Conservation (phyloP, 2,329 filamentous ascomycete genomes). For the Aureobasidium zeae region DNA sequence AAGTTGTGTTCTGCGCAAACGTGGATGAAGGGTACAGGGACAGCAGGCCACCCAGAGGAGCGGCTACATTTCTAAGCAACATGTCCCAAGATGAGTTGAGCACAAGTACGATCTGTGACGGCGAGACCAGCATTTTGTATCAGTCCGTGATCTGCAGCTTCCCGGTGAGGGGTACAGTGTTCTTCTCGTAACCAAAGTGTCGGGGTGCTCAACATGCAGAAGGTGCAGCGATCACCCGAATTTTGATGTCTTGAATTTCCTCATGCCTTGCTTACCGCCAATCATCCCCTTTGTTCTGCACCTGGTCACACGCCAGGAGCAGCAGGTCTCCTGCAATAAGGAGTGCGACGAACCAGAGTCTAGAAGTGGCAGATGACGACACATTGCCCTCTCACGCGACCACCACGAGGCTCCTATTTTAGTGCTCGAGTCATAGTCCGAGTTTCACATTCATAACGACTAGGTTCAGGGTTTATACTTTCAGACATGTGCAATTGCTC, state of each 20-base stretch:
- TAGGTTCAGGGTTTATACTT: no score
- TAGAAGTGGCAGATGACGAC: neutral
- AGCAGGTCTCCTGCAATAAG: constrained; percentile 4
- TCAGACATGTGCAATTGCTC: no score
- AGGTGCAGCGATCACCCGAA: neutral
- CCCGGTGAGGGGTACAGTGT: neutral
- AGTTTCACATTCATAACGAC: no score
- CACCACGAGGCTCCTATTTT: constrained; percentile 1
- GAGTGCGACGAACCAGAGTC: neutral
- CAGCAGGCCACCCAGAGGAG: constrained; percentile 6
- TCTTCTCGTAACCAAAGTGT: constrained; percentile 1
- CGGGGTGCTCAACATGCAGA: neutral
- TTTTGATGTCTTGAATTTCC: constrained; percentile 7
- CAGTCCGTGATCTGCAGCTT: neutral
- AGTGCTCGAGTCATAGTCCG: no score
- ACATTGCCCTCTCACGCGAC: constrained; percentile 1
- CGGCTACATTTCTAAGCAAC: constrained; percentile 8
- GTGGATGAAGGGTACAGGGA: constrained; percentile 9
- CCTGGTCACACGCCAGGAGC: constrained; percentile 8
- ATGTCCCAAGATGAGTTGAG: constrained; percentile 11
- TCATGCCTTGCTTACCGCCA: neutral
- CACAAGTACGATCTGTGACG: constrained; percentile 5
- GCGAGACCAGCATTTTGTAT: constrained; percentile 11
- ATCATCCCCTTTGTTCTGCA: constrained; percentile 13
- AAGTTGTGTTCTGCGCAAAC: constrained; percentile 19